Evolutionary conservation across 345 rosid species (phyloP).

Genomic region (Erysimum cheiranthoides): DNA sequence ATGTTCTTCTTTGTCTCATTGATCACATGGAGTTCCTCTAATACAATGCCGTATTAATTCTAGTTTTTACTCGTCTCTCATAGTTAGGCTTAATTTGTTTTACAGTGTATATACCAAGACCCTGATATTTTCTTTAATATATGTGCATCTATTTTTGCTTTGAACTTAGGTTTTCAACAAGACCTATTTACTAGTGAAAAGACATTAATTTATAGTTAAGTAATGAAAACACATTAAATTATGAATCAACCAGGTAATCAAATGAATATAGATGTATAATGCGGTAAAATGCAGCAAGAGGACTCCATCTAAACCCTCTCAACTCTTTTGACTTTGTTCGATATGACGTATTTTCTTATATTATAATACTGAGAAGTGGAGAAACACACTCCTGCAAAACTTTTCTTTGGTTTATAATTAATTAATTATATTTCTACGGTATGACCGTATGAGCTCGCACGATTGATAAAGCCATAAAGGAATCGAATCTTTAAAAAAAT

Average conservation of each 20-base stretch:
- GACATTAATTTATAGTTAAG: not conserved
- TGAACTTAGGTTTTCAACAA: not conserved
- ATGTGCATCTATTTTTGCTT: not conserved
- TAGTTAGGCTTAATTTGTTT: not conserved
- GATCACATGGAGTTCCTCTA: slow-evolving; percentile 49
- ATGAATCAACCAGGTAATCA: not conserved
- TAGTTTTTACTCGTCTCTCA: not conserved
- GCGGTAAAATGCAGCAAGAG: slow-evolving; percentile 22
- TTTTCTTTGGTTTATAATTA: not conserved
- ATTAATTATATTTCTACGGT: not conserved
- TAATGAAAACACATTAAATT: not conserved
- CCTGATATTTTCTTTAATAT: not conserved
- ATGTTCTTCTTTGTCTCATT: slow-evolving; percentile 55
- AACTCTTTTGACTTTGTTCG: slow-evolving; percentile 23
- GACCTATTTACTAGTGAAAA: not conserved
- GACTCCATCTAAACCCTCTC: slow-evolving; percentile 14
- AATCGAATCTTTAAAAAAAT: not conserved
- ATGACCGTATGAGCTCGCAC: slow-evolving; percentile 12
- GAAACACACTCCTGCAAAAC: not conserved
- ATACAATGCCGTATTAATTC: not conserved
- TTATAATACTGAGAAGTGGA: not conserved
- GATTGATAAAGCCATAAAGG: not conserved
- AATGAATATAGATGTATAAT: slow-evolving; percentile 13
- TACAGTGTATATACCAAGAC: not conserved
- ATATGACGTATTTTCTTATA: not conserved